A percentile compares a stretch with the other conserved stretches of the same genome.
These are phyloP conservation scores for Nyssa sinensis DNA, from an alignment of 148 eudicot species.

Conservation along the genomic window DNA sequence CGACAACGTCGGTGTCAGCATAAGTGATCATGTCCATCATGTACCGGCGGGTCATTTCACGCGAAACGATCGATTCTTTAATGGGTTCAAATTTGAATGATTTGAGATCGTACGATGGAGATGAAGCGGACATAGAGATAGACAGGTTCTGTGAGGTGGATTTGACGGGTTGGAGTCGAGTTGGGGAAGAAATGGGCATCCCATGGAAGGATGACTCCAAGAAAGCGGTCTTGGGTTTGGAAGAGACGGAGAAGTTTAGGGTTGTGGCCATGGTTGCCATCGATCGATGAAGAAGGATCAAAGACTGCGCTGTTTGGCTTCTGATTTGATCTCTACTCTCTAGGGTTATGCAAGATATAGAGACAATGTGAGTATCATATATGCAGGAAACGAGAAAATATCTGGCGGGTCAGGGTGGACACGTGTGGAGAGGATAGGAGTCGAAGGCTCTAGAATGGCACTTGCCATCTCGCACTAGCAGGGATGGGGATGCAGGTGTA, in stretches of 20 bases:
- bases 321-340: too few relatives aligned
- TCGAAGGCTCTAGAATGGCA: conserved; percentile 11
- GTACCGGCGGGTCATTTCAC: conserved; percentile 94
- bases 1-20: conserved; percentile 90
- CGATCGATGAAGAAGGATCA: too few relatives aligned
- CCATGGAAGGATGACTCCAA: conserved; percentile 41
- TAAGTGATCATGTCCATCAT: conserved; percentile 89
- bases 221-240: conserved; percentile 20
- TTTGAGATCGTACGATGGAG: conserved; percentile 55
- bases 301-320: not conserved
- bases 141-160: conserved; percentile 26
- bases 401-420: not conserved
- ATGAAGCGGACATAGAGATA: conserved; percentile 39
- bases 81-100: conserved; percentile 68
- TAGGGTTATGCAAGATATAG: too few relatives aligned
- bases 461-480: not conserved
- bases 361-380: conserved; percentile 10
- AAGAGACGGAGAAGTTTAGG: conserved; percentile 29
- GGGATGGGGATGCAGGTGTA: too few relatives aligned
- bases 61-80: conserved; percentile 79
- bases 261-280: conserved; percentile 52
- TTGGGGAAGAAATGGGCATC: conserved; percentile 17
- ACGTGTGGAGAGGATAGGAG: conserved; percentile 20
- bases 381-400: not conserved
- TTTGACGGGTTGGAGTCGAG: conserved; percentile 28